Base-by-base conservation (phyloP, 129 eudicot genomes). In the Tagetes patula region DNA sequence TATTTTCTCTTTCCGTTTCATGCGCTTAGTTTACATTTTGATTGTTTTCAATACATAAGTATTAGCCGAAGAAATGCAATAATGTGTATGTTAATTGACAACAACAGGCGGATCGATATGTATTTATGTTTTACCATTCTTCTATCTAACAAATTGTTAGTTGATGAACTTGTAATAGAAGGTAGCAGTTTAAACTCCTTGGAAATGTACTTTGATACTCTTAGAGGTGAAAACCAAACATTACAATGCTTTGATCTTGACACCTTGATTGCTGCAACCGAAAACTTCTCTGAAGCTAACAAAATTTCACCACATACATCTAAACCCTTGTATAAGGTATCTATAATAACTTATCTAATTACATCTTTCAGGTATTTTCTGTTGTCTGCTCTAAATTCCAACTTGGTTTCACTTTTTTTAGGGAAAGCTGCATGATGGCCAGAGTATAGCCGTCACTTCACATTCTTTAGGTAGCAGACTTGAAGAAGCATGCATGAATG, bases 261-360 rank as follows among this genome's bases (percentile, higher is more conserved):
- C 5, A 45, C 60, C 11, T 11, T 74, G 1, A 5, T 5, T 48
- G 33, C 14, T 27, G 78, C 78, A 49, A 74, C 78, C 10, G 52
- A 74, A 4, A 37, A 9, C 71, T 74, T 74, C 13, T 74, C 78
- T 14, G 10, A 70, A 0, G 46, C n/a, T 49, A 74, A 49, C 11
- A 31, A 1, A 47, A 20, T 5, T 48, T 3, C 12, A 1, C 32
- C 0, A 20, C 3, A 0, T 0, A 0, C 11, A 34, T 7, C 0
- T 48, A 40, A 1, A 4, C 2, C n/a, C 52, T 13, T 73, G 60
- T 73, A 47, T 10, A 64, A 49, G 78, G 78, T 62, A 74, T 65
- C 46, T 14, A 14, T 73, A 33, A 9, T 73, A 37, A 46, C 43
- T 40, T 40, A 40, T 40, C 8, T 3, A 31, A 47, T 73, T 40